Evolutionary conservation across 2,329 filamentous ascomycete species (phyloP), one percentile per base, ranked within the genome.

Genomic region (Aureobasidium sp.): DNA sequence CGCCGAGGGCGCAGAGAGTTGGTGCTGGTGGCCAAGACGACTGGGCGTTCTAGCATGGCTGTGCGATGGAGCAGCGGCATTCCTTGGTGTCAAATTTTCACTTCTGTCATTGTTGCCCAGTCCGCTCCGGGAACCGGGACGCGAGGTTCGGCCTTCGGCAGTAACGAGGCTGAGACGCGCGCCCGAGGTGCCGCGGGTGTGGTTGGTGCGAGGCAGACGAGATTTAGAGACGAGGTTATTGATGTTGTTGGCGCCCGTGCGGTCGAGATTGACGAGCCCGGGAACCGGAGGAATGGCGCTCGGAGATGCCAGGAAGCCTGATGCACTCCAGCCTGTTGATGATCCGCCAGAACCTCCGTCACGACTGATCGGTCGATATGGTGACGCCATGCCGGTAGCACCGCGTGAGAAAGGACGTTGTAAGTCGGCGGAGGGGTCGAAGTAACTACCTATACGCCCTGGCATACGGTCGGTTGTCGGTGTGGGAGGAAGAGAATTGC

Each of bases 351-450:
- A 63, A 9, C 56, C 56, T 48, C 64, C 63, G 52, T 69, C 70
- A 15, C 69, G 66, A 47, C 66, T 70, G 4, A 66, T 64, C 8
- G 70, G 70, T 14, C 70, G 62, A 62, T 69, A 71, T 3, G 68
- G 68, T 35, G 65, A 66, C 27, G 63, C 53, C 29, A 64, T 42
- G 39, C 67, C 65, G 50, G 66, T 60, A 29, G 65, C 67, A 33
- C 57, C 57, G 35, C 57, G 44, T 24, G 57, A 60, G 12, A 60
- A 60, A 19, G 57, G 57, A 3, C 57, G 57, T 31, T 49, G 33
- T 44, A 67, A 58, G 39, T 70, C 67, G 22, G 65, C 53, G n/a
- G 64, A 64, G 45, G 65, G 63, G 37, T 71, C 69, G 47, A 70
- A 70, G 63, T 66, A 70, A 29, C 64, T 62, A 14, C 62, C 53